Conservation (phyloP, 1,139 yeast genomes). For the Scheffersomyces lignicola region DNA sequence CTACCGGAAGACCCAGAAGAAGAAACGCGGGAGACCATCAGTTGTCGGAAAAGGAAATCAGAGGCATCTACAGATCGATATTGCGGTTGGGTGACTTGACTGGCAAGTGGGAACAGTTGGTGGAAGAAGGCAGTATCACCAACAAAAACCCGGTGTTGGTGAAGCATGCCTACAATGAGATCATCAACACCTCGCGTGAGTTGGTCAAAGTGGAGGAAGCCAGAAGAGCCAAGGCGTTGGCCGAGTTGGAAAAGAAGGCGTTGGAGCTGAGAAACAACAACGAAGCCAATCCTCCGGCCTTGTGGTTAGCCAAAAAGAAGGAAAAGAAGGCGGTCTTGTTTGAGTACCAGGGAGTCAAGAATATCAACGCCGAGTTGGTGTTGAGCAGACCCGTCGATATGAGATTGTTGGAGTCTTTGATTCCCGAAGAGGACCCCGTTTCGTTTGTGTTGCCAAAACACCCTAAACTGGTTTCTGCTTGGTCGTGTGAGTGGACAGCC, state of each 20-base stretch:
- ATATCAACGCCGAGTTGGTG: slow-evolving; percentile 86
- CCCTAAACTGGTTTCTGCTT: slow-evolving; percentile 83
- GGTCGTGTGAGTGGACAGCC: slow-evolving; percentile 87
- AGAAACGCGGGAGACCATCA: slow-evolving; percentile 50
- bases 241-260: slow-evolving; percentile 63
- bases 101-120: slow-evolving; percentile 82
- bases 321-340: slow-evolving; percentile 85
- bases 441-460: slow-evolving; percentile 56
- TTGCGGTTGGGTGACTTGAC: slow-evolving; percentile 79
- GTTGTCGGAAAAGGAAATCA: slow-evolving; percentile 81
- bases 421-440: slow-evolving; percentile 59
- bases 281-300: slow-evolving; percentile 44
- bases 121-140: slow-evolving; percentile 87
- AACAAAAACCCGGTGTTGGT: slow-evolving; percentile 83
- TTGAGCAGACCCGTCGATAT: slow-evolving; percentile 82
- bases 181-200: slow-evolving; percentile 60
- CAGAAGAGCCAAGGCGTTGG: slow-evolving; percentile 55
- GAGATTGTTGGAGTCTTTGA: slow-evolving; percentile 57
- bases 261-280: slow-evolving; percentile 49
- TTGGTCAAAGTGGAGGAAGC: slow-evolving; percentile 67
- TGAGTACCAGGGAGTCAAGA: slow-evolving; percentile 86
- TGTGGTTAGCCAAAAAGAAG: slow-evolving; percentile 63
- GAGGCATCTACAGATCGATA: slow-evolving; percentile 83
- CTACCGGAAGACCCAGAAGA: slow-evolving; percentile 16
- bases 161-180: slow-evolving; percentile 72